A percentile compares a stretch with the other conserved stretches of the same genome.
Conservation (phyloP, 108 stramenopile species). For the Nannochloropsis salina region DNA sequence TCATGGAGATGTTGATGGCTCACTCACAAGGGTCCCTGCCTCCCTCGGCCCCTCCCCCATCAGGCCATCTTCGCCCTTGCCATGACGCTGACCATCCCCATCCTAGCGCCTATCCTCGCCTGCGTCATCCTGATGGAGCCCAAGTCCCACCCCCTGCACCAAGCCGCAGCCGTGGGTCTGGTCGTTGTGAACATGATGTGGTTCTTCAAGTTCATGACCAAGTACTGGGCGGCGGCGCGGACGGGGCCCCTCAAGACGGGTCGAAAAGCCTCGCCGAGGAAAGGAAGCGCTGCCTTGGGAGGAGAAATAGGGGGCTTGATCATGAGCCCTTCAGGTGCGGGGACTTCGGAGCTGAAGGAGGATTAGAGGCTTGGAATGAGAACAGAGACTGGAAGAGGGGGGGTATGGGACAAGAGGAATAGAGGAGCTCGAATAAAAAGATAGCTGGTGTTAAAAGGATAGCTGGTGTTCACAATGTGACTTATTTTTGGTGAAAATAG, state of each 20-base stretch:
- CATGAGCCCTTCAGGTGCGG: not conserved
- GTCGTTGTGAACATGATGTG: constrained; percentile 4
- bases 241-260: not conserved
- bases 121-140: not conserved
- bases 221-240: not conserved
- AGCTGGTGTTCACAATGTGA: not conserved
- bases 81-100: not conserved
- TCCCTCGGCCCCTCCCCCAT: not conserved
- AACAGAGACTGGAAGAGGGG: not conserved
- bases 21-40: not conserved
- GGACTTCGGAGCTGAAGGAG: not conserved
- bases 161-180: not conserved
- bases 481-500: not conserved
- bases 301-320: not conserved
- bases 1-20: not conserved
- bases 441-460: not conserved
- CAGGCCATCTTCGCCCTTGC: constrained; percentile 14
- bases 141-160: constrained; percentile 5
- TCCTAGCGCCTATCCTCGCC: not conserved
- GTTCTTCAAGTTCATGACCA: constrained; percentile 20
- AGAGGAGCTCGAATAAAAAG: not conserved
- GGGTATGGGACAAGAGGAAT: not conserved
- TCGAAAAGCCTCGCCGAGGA: not conserved
- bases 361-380: not conserved
- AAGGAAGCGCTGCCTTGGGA: not conserved